Base-by-base conservation (phyloP, 2,329 filamentous ascomycete genomes). In the Xylariaceae sp. region DNA sequence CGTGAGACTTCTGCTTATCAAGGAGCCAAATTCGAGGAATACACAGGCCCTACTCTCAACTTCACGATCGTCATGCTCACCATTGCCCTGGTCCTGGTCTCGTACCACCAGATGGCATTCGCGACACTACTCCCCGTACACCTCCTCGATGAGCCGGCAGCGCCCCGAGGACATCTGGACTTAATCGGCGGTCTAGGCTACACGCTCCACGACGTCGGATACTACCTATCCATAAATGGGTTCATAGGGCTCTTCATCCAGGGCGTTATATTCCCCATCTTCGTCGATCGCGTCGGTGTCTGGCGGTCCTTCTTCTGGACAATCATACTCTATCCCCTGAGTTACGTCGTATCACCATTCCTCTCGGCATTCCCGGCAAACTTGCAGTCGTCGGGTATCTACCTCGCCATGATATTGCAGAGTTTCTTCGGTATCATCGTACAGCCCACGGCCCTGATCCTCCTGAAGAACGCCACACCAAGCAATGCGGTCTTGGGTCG, bases 241-340 rank as follows among this genome's bases (percentile, higher is more conserved):
- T 73, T 88, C 62, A 85, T 92, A 58, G 88, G 88, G 0, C 80
- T 92, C 0, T 78, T 88, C 65, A 86, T 92, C 50, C 89, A 92
- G 73, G 88, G 82, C 1, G 73, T 90, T 51, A 76, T 92, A 35
- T 90, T 90, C 68, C 87, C 87, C 3, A 66, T 84, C 13, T 76
- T 88, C 62, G 84, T 88, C 2, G 79, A 82, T 56, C 80, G 77
- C 63, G 75, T 90, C 11, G 88, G 87, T 1, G 79, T 90, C 1
- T 90, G 86, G 86, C 80, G 77, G 53, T 79, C 87, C 0, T 87
- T 90, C 67, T 73, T 88, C 45, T 63, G 84, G 42, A 87, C 88
- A 64, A 85, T 87, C 0, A 67, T 87, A 9, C 75, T 88, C 1
- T 88, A 90, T 69, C 88, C 88, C 0, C 70, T 86, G 17, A 82